Conservation (phyloP, 441 rosid species). For the Melastoma candidum region DNA sequence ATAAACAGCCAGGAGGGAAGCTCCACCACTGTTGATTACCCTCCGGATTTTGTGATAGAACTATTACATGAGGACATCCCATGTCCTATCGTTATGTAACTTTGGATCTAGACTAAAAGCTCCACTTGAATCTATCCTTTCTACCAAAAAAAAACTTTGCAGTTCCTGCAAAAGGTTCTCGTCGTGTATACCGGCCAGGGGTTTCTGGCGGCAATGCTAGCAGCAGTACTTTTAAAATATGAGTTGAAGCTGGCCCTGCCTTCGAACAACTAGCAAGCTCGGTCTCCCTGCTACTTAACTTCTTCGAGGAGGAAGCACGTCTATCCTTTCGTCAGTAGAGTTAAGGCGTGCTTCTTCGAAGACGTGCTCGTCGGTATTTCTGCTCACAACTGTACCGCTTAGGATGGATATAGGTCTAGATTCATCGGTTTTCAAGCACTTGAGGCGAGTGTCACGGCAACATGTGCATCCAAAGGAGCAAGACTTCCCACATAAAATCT, state of each 20-base stretch:
- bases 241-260: slow-evolving; percentile 48
- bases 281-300: slow-evolving; percentile 26
- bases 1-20: too few relatives aligned
- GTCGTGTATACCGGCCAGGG: slow-evolving; percentile 57
- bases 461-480: slow-evolving; percentile 31
- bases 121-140: neutral
- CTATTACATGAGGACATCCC: too few relatives aligned
- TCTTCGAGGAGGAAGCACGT: slow-evolving; percentile 51
- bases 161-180: slow-evolving; percentile 46
- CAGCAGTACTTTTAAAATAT: slow-evolving; percentile 69
- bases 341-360: too few relatives aligned
- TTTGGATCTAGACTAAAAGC: too few relatives aligned
- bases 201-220: slow-evolving; percentile 76
- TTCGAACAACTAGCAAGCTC: slow-evolving; percentile 27
- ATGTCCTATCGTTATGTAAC: too few relatives aligned
- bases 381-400: slow-evolving; percentile 43
- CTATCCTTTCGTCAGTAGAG: slow-evolving; percentile 31
- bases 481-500: slow-evolving; percentile 38
- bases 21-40: too few relatives aligned
- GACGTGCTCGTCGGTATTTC: slow-evolving; percentile 10
- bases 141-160: slow-evolving; percentile 34
- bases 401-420: slow-evolving; percentile 37
- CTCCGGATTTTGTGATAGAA: too few relatives aligned
- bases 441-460: slow-evolving; percentile 51
- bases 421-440: slow-evolving; percentile 39